Percentiles rank a stretch among this genome's conserved stretches.
Evolutionary conservation across 495 filamentous ascomycete species (phyloP).

Genomic region (Tricharina praecox): DNA sequence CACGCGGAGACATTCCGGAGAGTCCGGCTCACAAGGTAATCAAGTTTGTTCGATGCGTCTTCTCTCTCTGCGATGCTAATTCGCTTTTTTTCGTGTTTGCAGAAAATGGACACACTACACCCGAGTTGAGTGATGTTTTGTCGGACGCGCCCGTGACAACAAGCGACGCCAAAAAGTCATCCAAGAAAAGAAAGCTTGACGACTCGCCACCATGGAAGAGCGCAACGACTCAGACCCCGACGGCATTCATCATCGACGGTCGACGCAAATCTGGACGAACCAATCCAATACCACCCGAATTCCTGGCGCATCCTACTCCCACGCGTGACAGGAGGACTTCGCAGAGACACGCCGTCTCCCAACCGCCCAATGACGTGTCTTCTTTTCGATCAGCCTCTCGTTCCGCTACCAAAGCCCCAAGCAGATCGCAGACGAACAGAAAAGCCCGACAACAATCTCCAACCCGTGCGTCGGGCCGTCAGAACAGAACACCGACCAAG

Average conservation of each 20-base stretch:
- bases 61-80: conserved; percentile 7
- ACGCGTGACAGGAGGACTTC: conserved; percentile 35
- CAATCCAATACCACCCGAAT: conserved; percentile 53
- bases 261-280: conserved; percentile 72
- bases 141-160: conserved; percentile 2
- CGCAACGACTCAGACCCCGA: conserved; percentile 67
- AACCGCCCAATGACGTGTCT: conserved; percentile 14
- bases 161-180: conserved; percentile 31
- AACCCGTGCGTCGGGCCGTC: conserved; percentile 23
- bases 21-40: conserved; percentile 18
- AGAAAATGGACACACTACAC: conserved; percentile 15
- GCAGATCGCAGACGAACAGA: conserved; percentile 14
- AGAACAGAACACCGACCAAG: conserved; percentile 17
- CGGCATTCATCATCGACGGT: conserved; percentile 65
- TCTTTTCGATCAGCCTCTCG: conserved; percentile 7
- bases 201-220: conserved; percentile 91
- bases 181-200: conserved; percentile 47
- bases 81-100: conserved; percentile 4
- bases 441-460: conserved; percentile 11
- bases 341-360: conserved; percentile 13
- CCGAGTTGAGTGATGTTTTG: conserved; percentile 6
- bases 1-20: conserved; percentile 25
- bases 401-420: conserved; percentile 20
- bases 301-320: conserved; percentile 39
- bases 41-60: conserved; percentile 4